Evolutionary conservation across 78 protist species (phyloP).

Genomic region (Goniomonas avonlea): DNA sequence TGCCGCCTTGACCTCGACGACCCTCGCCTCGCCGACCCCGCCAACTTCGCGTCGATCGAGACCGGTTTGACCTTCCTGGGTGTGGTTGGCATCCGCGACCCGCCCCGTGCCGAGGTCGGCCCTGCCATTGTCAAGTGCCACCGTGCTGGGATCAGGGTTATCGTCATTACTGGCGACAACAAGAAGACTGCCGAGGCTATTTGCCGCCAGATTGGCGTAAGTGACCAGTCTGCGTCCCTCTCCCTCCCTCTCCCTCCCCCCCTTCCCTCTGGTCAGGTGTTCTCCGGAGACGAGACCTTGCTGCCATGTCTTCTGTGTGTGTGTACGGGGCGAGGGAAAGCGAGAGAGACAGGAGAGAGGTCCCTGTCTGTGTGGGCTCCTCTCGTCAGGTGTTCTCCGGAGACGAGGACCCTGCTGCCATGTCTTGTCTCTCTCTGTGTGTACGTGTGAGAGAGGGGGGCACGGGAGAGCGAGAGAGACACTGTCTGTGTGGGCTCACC

Average conservation of each 20-base stretch:
- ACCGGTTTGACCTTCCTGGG: slow-evolving; percentile 54
- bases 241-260: neutral
- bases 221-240: neutral
- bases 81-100: slow-evolving; percentile 65
- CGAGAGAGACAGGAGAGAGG: neutral
- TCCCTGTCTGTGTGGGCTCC: neutral
- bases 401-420: no score
- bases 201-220: slow-evolving; percentile 35
- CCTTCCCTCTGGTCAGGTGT: neutral
- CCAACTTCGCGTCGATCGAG: slow-evolving; percentile 25
- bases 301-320: no score
- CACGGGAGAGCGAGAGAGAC: neutral
- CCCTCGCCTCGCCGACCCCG: slow-evolving; percentile 5
- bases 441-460: no score
- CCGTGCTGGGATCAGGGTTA: slow-evolving; percentile 64
- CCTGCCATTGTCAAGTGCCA: slow-evolving; percentile 48
- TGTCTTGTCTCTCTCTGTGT: no score
- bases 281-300: no score
- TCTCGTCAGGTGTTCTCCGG: neutral
- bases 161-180: slow-evolving; percentile 80
- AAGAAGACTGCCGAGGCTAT: slow-evolving; percentile 66
- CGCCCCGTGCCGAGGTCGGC: slow-evolving; percentile 61
- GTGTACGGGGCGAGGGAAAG: no score
- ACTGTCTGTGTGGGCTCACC: neutral
- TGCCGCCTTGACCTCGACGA: slow-evolving; percentile 5